Evolutionary conservation across 1,139 yeast species (phyloP), one percentile per base, ranked within the genome.

Genomic region (Sugiyamaella japonica): DNA sequence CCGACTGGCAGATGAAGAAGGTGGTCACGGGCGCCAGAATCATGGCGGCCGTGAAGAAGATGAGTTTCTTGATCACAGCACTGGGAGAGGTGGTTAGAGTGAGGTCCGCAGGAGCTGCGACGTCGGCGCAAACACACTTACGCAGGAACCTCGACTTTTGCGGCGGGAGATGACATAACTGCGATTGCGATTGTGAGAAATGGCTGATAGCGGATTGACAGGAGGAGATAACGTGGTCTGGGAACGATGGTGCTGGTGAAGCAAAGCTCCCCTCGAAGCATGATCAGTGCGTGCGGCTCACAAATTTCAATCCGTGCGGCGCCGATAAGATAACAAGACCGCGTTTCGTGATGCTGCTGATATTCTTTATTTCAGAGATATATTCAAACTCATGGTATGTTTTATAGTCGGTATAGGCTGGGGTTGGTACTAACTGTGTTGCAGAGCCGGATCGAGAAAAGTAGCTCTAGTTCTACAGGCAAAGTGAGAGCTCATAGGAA

Each of bases 21-120:
- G 89, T 75, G 47, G 79, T 58, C 62, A 93, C 67, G 8, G 99
- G 99, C 49, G 85, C 79, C 31, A 83, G 70, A 55, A 93, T 83
- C 97, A 93, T 91, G 51, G 95, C 89, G 3, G 80, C 89, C 10
- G 98, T 89, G 79, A 89, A 91, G 65, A 88, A 79, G 71, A 89
- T 80, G 61, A 93, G 82, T 71, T 91, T 91, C 61, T 78, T 79
- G 52, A 86, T 73, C 52, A 86, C 90, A 37, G 81, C 69, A 62
- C 89, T 44, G 31, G 38, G 20, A 61, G 5, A 32, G 67, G 43
- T 38, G 37, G 17, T 16, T 9, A 23, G 20, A 17, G 25, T 17
- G n/a, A 23, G 40, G 16, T 5, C n/a, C 16, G 31, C 29, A 17
- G 23, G 13, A 6, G 8, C 20, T n/a, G n/a, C n/a, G n/a, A n/a